phyloP scores from a whole-genome alignment of 2,329 filamentous ascomycete genomes.

The Dryadomyces sulphureus region DNA sequence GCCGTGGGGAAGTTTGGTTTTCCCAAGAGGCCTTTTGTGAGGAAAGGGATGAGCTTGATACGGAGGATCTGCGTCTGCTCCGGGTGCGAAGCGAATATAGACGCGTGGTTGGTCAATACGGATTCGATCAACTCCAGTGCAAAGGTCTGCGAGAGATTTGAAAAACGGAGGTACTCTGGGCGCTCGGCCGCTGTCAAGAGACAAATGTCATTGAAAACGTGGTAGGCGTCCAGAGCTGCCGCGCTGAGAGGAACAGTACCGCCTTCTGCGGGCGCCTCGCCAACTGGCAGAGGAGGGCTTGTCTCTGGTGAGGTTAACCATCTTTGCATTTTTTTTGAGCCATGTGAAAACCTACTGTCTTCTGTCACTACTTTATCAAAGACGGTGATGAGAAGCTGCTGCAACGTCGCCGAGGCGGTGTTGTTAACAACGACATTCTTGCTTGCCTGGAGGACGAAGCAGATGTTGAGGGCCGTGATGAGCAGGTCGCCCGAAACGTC shows the following conservation, averaged over 20 bases:
- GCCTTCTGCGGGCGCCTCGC: slow-evolving; percentile 52
- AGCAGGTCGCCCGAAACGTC: slow-evolving; percentile 72
- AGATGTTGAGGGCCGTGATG: slow-evolving; percentile 73
- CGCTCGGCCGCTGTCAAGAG: slow-evolving; percentile 73
- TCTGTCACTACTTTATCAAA: slow-evolving; percentile 83
- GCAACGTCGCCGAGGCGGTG: slow-evolving; percentile 88
- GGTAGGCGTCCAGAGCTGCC: slow-evolving; percentile 74
- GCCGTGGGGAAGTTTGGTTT: slow-evolving; percentile 68
- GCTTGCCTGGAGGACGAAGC: slow-evolving; percentile 76
- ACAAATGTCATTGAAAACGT: slow-evolving; percentile 80
- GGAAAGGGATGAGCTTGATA: slow-evolving; percentile 65
- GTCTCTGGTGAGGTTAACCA: neutral
- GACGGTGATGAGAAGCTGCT: slow-evolving; percentile 81
- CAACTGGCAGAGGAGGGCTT: slow-evolving; percentile 38
- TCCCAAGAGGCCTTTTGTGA: slow-evolving; percentile 64
- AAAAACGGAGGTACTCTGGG: slow-evolving; percentile 68
- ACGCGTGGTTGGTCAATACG: slow-evolving; percentile 71
- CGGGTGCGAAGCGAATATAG: slow-evolving; percentile 60
- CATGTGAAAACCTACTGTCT: slow-evolving; percentile 47
- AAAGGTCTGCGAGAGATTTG: slow-evolving; percentile 65
- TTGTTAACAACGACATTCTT: slow-evolving; percentile 92
- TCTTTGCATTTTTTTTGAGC: neutral
- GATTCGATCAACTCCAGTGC: slow-evolving; percentile 87
- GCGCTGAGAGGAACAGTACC: slow-evolving; percentile 52
- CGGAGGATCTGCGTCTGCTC: slow-evolving; percentile 73